These are phyloP conservation scores for Oehlia diaphana DNA, from an alignment of 192 early-diverging fungal genomes.

Conservation along the genomic window DNA sequence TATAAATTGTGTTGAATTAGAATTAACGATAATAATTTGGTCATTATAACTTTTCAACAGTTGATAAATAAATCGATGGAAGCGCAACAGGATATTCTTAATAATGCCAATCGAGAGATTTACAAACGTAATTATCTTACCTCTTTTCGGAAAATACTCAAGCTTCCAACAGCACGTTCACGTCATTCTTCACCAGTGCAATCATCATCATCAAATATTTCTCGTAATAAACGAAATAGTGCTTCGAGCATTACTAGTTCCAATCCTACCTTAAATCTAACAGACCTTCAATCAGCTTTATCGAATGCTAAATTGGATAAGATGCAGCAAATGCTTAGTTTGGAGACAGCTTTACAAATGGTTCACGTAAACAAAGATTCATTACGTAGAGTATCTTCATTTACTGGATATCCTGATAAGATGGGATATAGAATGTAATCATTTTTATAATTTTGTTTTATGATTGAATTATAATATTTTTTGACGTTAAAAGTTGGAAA, in stretches of 20 bases:
- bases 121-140: conserved; percentile 53
- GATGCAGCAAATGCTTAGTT: conserved; percentile 64
- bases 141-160: conserved; percentile 54
- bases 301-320: conserved; percentile 46
- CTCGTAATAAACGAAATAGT: conserved; percentile 14
- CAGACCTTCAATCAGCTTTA: conserved; percentile 29
- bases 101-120: conserved; percentile 40
- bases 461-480: background rate
- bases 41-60: conserved; percentile 1
- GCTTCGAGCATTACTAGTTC: conserved; percentile 8
- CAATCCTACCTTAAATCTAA: background rate
- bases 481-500: background rate
- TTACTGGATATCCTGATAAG: conserved; percentile 63
- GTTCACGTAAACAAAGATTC: conserved; percentile 88
- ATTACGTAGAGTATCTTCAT: conserved; percentile 57
- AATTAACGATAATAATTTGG: background rate
- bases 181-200: conserved; percentile 24
- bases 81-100: conserved; percentile 26
- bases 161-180: conserved; percentile 37
- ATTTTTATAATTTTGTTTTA: background rate
- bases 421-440: conserved; percentile 60
- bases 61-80: background rate
- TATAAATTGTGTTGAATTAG: background rate
- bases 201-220: conserved; percentile 17
- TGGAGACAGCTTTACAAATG: conserved; percentile 85